These are phyloP conservation scores for Daedalea quercina DNA, from an alignment of 768 basidiomycete genomes.

Conservation along the genomic window DNA sequence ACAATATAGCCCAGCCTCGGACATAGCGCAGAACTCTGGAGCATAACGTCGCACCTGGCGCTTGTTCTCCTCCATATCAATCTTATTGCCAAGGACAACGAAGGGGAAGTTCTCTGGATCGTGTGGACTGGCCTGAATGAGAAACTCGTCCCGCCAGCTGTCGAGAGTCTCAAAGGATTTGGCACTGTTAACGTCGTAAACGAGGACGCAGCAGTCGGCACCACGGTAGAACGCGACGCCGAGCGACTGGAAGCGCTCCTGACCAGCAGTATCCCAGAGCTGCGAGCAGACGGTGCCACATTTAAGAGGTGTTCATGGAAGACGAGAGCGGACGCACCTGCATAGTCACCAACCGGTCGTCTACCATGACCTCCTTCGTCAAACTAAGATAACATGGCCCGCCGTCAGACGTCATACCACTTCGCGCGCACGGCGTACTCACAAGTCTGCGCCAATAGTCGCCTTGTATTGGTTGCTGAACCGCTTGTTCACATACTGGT, in stretches of 20 bases:
- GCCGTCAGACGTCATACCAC: not conserved
- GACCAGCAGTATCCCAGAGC: slow-evolving; percentile 99
- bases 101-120: slow-evolving; percentile 99
- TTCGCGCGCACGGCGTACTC: slow-evolving; percentile 27
- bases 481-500: slow-evolving; percentile 99
- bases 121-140: slow-evolving; percentile 97
- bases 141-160: slow-evolving; percentile 99
- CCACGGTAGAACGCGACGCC: slow-evolving; percentile 99
- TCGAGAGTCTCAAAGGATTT: slow-evolving; percentile 99
- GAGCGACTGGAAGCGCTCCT: slow-evolving; percentile 98
- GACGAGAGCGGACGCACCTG: slow-evolving; percentile 50
- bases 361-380: slow-evolving; percentile 98
- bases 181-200: slow-evolving; percentile 97
- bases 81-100: slow-evolving; percentile 99
- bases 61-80: slow-evolving; percentile 98
- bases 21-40: no score
- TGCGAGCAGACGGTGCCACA: slow-evolving; percentile 24
- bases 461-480: slow-evolving; percentile 99
- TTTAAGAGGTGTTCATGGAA: not conserved
- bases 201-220: slow-evolving; percentile 97
- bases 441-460: slow-evolving; percentile 97
- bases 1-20: not conserved
- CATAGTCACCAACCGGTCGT: slow-evolving; percentile 97
- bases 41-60: no score
- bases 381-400: slow-evolving; percentile 40